These are phyloP conservation scores for Dactylellina leptospora DNA, from an alignment of 2,329 filamentous ascomycete genomes.

Conservation along the genomic window DNA sequence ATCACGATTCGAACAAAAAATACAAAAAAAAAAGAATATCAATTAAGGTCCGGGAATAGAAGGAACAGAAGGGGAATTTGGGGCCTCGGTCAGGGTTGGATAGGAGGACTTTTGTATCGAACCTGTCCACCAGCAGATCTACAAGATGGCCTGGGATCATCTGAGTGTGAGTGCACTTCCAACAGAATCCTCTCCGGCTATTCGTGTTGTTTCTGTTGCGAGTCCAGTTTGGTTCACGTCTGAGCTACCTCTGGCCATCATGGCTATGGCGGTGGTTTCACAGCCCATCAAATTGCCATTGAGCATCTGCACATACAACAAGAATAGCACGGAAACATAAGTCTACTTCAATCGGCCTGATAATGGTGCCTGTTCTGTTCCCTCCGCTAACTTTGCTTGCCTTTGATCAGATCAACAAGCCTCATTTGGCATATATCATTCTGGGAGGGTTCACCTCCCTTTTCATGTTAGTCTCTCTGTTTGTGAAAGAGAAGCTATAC, in stretches of 20 bases:
- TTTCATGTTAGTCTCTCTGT: constrained; percentile 97
- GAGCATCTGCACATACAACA: no score
- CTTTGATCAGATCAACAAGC: constrained; percentile 74
- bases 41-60: constrained; percentile 10
- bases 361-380: no score
- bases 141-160: constrained; percentile 65
- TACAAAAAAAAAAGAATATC: constrained; percentile 14
- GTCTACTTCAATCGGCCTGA: no score
- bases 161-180: constrained; percentile 57
- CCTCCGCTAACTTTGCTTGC: constrained; percentile 13
- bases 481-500: constrained; percentile 98
- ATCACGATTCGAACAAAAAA: constrained; percentile 8
- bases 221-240: neutral
- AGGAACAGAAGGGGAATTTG: constrained; percentile 37
- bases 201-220: constrained; percentile 11
- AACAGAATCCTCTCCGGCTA: neutral
- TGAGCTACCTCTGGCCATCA: neutral
- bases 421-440: constrained; percentile 98
- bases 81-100: constrained; percentile 6
- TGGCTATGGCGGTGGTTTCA: no score
- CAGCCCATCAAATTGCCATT: no score
- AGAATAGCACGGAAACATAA: no score
- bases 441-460: constrained; percentile 95
- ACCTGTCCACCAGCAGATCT: constrained; percentile 22
- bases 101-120: constrained; percentile 24